Conservation (phyloP, 805 yeast genomes). For the Yarrowia osloensis region DNA sequence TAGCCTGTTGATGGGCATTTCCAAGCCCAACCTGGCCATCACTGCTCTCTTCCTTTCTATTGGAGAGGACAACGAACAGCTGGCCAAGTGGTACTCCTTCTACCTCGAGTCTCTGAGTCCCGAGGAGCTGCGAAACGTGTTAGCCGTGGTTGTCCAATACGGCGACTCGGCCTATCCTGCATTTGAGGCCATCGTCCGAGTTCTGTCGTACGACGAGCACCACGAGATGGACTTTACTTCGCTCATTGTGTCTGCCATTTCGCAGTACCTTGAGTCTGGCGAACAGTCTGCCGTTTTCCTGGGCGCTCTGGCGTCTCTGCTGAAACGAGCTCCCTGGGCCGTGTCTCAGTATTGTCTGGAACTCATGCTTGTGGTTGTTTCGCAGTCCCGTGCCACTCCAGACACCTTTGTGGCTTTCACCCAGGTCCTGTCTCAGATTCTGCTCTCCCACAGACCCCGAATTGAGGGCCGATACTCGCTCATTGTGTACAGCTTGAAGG, state of each 20-base stretch:
- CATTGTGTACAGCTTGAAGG: constrained; percentile 51
- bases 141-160: neutral
- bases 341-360: constrained; percentile 71
- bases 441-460: constrained; percentile 69
- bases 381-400: constrained; percentile 37
- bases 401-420: constrained; percentile 47
- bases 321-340: constrained; percentile 57
- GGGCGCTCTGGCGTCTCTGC: constrained; percentile 35
- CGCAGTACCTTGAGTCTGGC: constrained; percentile 3
- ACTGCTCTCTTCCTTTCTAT: constrained; percentile 6
- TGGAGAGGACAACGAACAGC: neutral
- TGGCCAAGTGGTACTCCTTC: constrained; percentile 1
- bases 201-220: constrained; percentile 1
- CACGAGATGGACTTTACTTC: neutral
- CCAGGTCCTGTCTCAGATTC: constrained; percentile 57
- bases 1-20: constrained; percentile 4
- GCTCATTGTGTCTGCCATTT: constrained; percentile 10
- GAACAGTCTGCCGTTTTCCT: constrained; percentile 12
- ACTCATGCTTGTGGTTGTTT: constrained; percentile 48
- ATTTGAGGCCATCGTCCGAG: neutral
- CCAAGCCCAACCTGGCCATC: constrained; percentile 24
- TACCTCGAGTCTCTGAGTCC: neutral
- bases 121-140: neutral
- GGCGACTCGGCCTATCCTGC: constrained; percentile 8
- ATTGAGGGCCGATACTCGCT: constrained; percentile 74